Base-by-base conservation (phyloP, 1,284 basidiomycete species). In the Rhodotorula sp. region DNA sequence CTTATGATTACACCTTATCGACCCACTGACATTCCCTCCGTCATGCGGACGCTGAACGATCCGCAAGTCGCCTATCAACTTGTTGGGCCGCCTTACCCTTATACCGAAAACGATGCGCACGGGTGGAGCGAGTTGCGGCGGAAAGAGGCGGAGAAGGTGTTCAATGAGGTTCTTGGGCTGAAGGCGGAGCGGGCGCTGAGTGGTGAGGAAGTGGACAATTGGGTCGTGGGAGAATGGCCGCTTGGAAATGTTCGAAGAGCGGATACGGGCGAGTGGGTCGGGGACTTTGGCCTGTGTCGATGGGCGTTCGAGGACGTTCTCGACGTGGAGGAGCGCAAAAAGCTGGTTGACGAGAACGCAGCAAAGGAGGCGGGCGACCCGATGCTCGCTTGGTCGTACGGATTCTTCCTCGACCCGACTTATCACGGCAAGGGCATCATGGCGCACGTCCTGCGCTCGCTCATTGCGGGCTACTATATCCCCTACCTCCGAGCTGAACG, bases 61-160 rank as follows among this genome's bases (percentile, higher is more conserved):
- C 60, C 59, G 3, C 26, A 4, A 28, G 64, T 68, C 22, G 57
- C 37, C 1, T 34, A 52, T 4, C 31, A 64, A 20, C 60, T 72
- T 18, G 40, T 60, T 48, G 71, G 71, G 5, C 71, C 71, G 44
- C 71, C 71, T 22, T 72, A 56, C 30, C 71, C 71, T 10, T 70
- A 70, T 48, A 22, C 47, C 8, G 28, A 22, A 6, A 46, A 48
- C 30, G 20, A 60, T 37, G 68, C 55, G 18, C 7, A 7, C n/a
- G 59, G 28, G 1, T 65, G 59, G 57, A 34, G 28, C 20, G n/a
- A 51, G 9, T 24, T 37, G 26, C 48, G 31, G 7, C 51, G 37
- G 15, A 30, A 16, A 3, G 34, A 46, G 1, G 30, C 47, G n/a
- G 56, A 51, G 34, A 28, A 11, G 7, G n/a, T 26, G 4, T 50